These are phyloP conservation scores for Lonicera japonica DNA, from an alignment of 129 eudicot genomes.

Conservation along the genomic window DNA sequence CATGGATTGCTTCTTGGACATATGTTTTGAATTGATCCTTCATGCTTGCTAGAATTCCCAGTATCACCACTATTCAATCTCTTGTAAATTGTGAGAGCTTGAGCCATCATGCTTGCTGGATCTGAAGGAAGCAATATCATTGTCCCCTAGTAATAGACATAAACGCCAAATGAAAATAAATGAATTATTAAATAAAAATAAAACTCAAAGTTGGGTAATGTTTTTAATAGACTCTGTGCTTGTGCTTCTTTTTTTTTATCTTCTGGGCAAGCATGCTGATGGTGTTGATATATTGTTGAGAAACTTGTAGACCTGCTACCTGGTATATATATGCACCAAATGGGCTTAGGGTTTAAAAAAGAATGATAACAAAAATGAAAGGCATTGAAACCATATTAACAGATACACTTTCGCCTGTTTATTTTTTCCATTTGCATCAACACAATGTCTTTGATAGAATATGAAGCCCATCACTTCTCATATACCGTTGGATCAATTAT, in stretches of 20 bases:
- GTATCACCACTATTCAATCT: slow-evolving; percentile 36
- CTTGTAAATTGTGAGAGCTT: slow-evolving; percentile 65
- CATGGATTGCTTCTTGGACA: too few species aligned
- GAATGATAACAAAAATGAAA: too few species aligned
- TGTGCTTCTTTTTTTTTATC: slow-evolving; percentile 45
- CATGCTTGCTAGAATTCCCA: slow-evolving; percentile 7
- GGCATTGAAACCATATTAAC: too few species aligned
- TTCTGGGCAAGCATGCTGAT: slow-evolving; percentile 75
- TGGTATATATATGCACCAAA: slow-evolving; percentile 27
- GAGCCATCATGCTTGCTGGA: too few species aligned
- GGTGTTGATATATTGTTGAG: slow-evolving; percentile 83
- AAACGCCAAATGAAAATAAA: neutral
- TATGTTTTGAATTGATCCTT: too few species aligned
- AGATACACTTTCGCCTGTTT: too few species aligned
- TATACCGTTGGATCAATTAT: too few species aligned
- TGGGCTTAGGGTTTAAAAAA: too few species aligned
- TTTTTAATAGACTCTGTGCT: neutral
- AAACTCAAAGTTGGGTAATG: neutral
- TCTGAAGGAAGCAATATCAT: slow-evolving; percentile 77
- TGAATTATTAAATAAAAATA: neutral
- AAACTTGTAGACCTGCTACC: slow-evolving; percentile 92
- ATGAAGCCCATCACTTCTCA: too few species aligned
- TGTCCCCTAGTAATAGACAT: slow-evolving; percentile 58
- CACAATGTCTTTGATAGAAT: too few species aligned
- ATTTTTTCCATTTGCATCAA: too few species aligned